phyloP scores from a whole-genome alignment of 345 rosid genomes.

The Moricandia arvensis region DNA sequence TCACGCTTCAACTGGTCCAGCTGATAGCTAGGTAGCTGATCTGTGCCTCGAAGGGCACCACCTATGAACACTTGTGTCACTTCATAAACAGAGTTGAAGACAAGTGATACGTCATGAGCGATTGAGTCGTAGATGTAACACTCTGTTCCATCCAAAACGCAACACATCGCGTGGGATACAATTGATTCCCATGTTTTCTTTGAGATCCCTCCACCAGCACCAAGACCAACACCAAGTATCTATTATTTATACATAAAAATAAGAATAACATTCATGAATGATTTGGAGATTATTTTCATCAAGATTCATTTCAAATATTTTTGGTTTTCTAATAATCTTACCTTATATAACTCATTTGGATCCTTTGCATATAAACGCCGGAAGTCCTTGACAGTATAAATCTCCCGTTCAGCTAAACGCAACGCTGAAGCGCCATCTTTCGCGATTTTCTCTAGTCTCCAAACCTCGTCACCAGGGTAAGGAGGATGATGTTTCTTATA shows the following conservation, averaged over 20 bases:
- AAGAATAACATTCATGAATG: neutral
- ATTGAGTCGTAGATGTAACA: constrained; percentile 39
- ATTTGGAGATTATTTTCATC: neutral
- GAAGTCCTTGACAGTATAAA: constrained; percentile 47
- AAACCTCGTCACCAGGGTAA: constrained; percentile 49
- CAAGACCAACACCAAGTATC: constrained; percentile 36
- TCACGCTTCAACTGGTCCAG: constrained; percentile 45
- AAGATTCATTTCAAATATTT: neutral
- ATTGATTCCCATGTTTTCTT: constrained; percentile 56
- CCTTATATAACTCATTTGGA: constrained; percentile 39
- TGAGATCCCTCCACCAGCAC: constrained; percentile 36
- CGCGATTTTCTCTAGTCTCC: constrained; percentile 75
- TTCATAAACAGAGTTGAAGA: constrained; percentile 53
- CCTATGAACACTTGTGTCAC: constrained; percentile 46
- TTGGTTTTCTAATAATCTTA: constrained; percentile 34
- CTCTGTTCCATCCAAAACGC: constrained; percentile 54
- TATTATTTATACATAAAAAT: constrained; percentile 13
- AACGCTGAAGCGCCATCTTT: constrained; percentile 51
- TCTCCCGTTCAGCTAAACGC: constrained; percentile 36
- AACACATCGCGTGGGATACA: constrained; percentile 55
- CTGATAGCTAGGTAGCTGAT: constrained; percentile 40
- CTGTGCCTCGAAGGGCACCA: constrained; percentile 24
- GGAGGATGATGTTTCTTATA: constrained; percentile 83
- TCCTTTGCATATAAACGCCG: constrained; percentile 28
- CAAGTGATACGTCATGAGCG: constrained; percentile 27